Base-by-base conservation (phyloP, 306 rosid genomes). In the Vicia faba region DNA sequence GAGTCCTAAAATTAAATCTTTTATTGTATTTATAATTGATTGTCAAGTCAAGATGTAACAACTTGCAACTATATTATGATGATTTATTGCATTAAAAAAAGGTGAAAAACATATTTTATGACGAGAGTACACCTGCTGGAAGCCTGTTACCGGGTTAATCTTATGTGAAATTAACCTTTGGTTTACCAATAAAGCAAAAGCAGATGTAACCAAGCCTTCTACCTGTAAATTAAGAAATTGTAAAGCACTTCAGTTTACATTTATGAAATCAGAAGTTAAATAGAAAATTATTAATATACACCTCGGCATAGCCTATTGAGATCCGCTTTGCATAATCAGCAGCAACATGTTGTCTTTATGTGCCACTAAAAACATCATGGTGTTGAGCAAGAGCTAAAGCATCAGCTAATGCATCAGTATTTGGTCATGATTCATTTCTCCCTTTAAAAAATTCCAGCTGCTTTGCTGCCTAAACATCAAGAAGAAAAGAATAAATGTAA, bases 281-380 rank as follows among this genome's bases (percentile, higher is more conserved):
- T 5, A 66, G 33, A 62, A 60, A 49, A 39, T 66, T 50, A 75
- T 45, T 51, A 57, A 75, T 16, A 76, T 33, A 55, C 60, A 84
- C 88, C 88, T 84, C 80, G 7, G 15, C 40, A 64, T 80, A 84
- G 55, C 88, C 88, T 13, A 68, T 45, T 18, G 85, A 81, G 69
- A 84, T 68, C 58, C 97, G 85, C 74, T 54, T 67, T 13, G 89
- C 88, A 76, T 91, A 91, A 77, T 91, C 97, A 80, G 87, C 70
- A 62, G 93, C 93, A 55, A 88, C 96, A 51, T 91, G 97, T 62
- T 91, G 91, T 68, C 86, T 80, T 71, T 84, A 86, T 59, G 97
- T 91, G 50, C 97, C 97, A 79, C 87, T 86, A 60, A 91, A 86
- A 59, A 95, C 97, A 80, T 91, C 97, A 75, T 88, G 97, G 82